Base-by-base conservation (phyloP, 257 asterid genomes). In the Solanum piurae region DNA sequence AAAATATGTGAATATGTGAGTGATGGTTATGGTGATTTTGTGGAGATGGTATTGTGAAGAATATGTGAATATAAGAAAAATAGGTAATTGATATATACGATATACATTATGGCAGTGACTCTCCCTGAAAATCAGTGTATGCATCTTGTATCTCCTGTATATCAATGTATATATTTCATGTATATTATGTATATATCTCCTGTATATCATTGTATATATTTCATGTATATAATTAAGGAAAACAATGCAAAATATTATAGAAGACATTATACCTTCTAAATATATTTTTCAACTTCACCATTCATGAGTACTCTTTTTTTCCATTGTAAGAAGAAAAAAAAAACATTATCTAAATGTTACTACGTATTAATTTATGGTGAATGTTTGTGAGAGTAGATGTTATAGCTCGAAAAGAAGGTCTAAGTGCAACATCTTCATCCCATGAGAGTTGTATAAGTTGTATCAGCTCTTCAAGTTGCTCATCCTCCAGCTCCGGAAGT, bases 341-440 rank as follows among this genome's bases (percentile, higher is more conserved):
- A 16, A 6, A 8, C 71, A 23, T 62, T 23, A 14, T 68, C 76
- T 69, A 69, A 69, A 29, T 69, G 38, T 4, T 14, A 16, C 13
- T 71, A 42, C 3, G 13, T 9, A 79, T 29, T 20, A 46, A 16
- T 29, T 82, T 82, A 9, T 49, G 20, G 4, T 25, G 75, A 44
- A 92, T 88, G 40, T 58, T 90, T 90, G 90, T 92, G 71, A 95
- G 92, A 87, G 58, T 86, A 34, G 85, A 86, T 72, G 96, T 92
- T 36, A 94, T 94, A 68, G 92, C 91, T 75, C 87, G 79, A 68
- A 94, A 94, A 88, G 89, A 79, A 64, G 98, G 97, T 88, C 97
- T 92, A 12, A 40, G 80, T 34, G 88, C 83, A 74, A 95, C 90
- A 88, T 93, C 93, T 92, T 94, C 94, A 72, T 92, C 88, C 98